Evolutionary conservation across 805 yeast genomes (phyloP).

Genomic region (Wickerhamomyces bisporus): DNA sequence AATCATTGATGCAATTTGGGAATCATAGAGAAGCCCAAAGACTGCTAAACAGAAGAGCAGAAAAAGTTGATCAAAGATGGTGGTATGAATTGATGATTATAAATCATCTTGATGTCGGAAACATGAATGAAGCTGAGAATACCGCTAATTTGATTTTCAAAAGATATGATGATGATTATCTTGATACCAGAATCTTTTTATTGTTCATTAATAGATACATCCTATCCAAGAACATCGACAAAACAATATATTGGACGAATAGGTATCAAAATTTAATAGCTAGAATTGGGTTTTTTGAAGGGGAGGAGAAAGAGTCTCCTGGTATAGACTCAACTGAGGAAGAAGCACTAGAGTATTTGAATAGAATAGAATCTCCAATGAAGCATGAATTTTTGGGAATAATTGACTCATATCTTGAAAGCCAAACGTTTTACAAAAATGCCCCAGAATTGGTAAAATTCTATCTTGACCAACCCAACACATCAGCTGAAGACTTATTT

Average conservation of each 20-base stretch:
- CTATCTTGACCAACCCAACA: constrained; percentile 18
- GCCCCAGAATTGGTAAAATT: constrained; percentile 20
- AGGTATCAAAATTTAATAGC: constrained; percentile 24
- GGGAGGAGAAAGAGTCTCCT: constrained; percentile 8
- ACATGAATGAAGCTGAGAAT: constrained; percentile 32
- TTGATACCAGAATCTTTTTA: constrained; percentile 33
- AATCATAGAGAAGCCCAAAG: constrained; percentile 31
- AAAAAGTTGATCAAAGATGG: constrained; percentile 39
- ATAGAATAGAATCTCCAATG: constrained; percentile 23
- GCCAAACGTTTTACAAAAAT: not conserved
- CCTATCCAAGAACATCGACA: constrained; percentile 18
- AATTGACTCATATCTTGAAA: constrained; percentile 21
- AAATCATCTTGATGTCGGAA: constrained; percentile 31
- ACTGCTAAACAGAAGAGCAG: constrained; percentile 31
- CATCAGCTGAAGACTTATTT: constrained; percentile 13
- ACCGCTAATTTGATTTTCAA: constrained; percentile 25
- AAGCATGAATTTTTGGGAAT: constrained; percentile 23
- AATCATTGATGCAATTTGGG: constrained; percentile 33
- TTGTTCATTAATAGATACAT: constrained; percentile 31
- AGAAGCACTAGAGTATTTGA: constrained; percentile 26
- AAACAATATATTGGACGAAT: constrained; percentile 30
- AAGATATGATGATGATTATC: constrained; percentile 25
- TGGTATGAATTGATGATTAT: constrained; percentile 49
- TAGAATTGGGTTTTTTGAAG: constrained; percentile 19
- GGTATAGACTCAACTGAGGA: constrained; percentile 23